Evolutionary conservation across 108 stramenopile genomes (phyloP).

Genomic region (Fistulifera pelliculosa): DNA sequence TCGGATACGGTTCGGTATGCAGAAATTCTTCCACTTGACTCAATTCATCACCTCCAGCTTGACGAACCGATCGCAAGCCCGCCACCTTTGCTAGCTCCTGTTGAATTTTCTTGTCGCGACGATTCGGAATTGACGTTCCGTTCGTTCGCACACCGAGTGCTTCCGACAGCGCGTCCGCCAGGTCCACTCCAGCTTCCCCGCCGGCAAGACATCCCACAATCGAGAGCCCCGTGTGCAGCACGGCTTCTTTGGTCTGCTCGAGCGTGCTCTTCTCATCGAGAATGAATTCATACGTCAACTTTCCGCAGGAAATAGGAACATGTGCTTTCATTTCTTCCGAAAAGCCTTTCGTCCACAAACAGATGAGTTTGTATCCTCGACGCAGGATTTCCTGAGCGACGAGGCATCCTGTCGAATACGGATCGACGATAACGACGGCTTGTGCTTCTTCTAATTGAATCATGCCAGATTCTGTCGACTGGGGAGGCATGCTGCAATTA

Average conservation of each 20-base stretch:
- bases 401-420: constrained; percentile 79
- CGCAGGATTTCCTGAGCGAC: constrained; percentile 70
- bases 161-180: constrained; percentile 61
- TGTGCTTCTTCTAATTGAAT: too few relatives aligned
- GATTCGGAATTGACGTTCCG: constrained; percentile 57
- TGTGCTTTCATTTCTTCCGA: constrained; percentile 68
- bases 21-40: constrained; percentile 69
- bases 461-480: constrained; percentile 31
- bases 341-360: constrained; percentile 61
- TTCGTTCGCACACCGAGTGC: constrained; percentile 54
- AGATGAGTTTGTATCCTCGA: constrained; percentile 66
- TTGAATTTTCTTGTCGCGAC: constrained; percentile 80
- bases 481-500: constrained; percentile 60
- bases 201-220: constrained; percentile 74
- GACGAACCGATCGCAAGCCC: constrained; percentile 75
- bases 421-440: constrained; percentile 68
- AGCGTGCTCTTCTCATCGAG: constrained; percentile 41
- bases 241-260: constrained; percentile 23
- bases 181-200: constrained; percentile 78
- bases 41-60: constrained; percentile 68
- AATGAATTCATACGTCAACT: constrained; percentile 49
- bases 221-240: constrained; percentile 26
- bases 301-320: constrained; percentile 43
- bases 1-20: constrained; percentile 48
- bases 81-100: constrained; percentile 62